A percentile compares a stretch with the other conserved stretches of the same genome.
phyloP scores from a whole-genome alignment of 2,329 filamentous ascomycete species.

The Trichoderma arundinaceum region DNA sequence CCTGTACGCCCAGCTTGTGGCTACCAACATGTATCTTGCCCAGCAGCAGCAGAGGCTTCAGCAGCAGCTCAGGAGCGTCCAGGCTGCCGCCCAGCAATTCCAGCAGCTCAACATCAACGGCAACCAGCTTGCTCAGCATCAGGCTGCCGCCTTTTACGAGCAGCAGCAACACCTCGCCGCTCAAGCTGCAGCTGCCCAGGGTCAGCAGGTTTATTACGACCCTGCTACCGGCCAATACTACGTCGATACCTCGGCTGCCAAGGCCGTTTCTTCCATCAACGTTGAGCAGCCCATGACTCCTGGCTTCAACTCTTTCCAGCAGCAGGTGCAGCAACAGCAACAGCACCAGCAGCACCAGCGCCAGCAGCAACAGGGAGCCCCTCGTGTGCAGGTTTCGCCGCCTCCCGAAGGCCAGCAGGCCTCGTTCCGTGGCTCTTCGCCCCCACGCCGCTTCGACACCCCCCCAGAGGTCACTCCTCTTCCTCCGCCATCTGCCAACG shows the following conservation, averaged over 20 bases:
- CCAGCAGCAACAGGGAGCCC: conserved; percentile 55
- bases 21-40: conserved; percentile 88
- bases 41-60: conserved; percentile 95
- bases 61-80: conserved; percentile 86
- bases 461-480: conserved; percentile 72
- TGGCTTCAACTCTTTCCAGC: conserved; percentile 42
- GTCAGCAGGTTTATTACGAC: conserved; percentile 84
- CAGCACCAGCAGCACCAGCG: conserved; percentile 38
- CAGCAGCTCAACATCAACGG: conserved; percentile 74
- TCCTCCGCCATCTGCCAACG: conserved; percentile 85
- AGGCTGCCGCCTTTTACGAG: conserved; percentile 44
- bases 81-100: conserved; percentile 81
- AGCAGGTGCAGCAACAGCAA: conserved; percentile 49
- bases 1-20: conserved; percentile 85
- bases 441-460: conserved; percentile 70
- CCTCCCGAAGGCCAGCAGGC: conserved; percentile 65
- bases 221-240: conserved; percentile 86
- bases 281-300: conserved; percentile 53
- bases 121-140: conserved; percentile 51
- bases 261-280: conserved; percentile 51
- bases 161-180: conserved; percentile 47
- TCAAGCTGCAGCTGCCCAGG: conserved; percentile 55
- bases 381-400: conserved; percentile 82
- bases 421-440: conserved; percentile 66
- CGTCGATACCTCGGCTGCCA: conserved; percentile 67